phyloP scores from a whole-genome alignment of 331 rosid species.

The Stylosanthes scabra region DNA sequence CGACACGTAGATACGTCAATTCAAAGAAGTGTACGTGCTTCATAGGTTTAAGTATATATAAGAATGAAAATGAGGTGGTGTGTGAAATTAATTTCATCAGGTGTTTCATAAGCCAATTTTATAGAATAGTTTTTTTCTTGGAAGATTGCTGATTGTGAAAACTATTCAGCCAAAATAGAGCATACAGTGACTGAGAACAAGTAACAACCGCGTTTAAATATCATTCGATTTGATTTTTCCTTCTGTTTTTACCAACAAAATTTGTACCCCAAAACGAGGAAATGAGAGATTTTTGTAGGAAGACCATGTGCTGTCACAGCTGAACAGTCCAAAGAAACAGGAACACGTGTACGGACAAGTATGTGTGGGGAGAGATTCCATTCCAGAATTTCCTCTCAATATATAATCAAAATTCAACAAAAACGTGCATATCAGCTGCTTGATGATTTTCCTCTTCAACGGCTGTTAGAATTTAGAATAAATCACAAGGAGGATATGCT shows the following conservation, averaged over 20 bases:
- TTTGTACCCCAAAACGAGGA: background rate
- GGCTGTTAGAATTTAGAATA: background rate
- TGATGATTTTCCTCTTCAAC: background rate
- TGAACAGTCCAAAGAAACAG: slow-evolving; percentile 1
- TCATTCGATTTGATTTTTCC: background rate
- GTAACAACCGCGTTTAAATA: background rate
- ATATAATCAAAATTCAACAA: too few relatives aligned
- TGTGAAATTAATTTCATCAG: background rate
- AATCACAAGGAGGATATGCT: slow-evolving; percentile 25
- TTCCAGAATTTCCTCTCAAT: too few relatives aligned
- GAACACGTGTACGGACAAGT: slow-evolving; percentile 34
- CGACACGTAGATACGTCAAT: too few relatives aligned
- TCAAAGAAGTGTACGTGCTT: too few relatives aligned
- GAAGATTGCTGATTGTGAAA: too few relatives aligned
- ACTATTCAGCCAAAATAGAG: too few relatives aligned
- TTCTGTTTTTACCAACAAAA: background rate
- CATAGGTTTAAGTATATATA: too few relatives aligned
- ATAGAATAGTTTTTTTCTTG: too few relatives aligned
- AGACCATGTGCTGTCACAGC: background rate
- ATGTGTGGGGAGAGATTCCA: background rate
- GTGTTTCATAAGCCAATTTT: background rate
- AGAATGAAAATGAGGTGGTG: too few relatives aligned
- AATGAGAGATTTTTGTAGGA: background rate
- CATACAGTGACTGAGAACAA: background rate
- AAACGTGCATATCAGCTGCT: slow-evolving; percentile 30